Conservation (phyloP, 257 asterid genomes). For the Solanum infundibuliforme region DNA sequence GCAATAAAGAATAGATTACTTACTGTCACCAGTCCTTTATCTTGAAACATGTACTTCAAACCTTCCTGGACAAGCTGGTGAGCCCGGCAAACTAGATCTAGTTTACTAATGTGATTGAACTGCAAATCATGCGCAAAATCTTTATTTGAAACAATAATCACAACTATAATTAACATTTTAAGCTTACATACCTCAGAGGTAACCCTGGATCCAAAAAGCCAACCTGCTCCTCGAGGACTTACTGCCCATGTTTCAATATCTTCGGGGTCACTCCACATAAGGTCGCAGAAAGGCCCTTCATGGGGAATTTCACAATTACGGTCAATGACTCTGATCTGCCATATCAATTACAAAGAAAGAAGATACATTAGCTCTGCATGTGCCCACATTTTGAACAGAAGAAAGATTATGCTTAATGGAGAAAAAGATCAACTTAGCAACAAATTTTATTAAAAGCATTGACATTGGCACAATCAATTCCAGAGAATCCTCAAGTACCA, state of each 20-base stretch:
- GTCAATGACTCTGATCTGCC: conserved; percentile 86
- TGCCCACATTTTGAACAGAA: background rate
- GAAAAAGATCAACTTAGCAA: background rate
- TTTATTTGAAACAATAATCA: background rate
- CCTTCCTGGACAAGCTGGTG: conserved; percentile 99
- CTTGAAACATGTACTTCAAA: conserved; percentile 94
- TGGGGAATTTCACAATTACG: conserved; percentile 96
- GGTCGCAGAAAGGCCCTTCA: conserved; percentile 99
- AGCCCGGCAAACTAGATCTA: conserved; percentile 93
- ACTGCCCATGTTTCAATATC: conserved; percentile 99
- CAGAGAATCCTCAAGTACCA: background rate
- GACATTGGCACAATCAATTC: background rate
- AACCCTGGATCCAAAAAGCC: conserved; percentile 98
- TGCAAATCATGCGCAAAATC: conserved; percentile 19
- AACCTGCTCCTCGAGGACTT: conserved; percentile 99
- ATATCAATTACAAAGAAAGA: conserved; percentile 3
- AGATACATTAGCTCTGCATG: background rate
- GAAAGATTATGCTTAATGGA: background rate
- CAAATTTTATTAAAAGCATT: background rate
- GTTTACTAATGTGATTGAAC: conserved; percentile 96
- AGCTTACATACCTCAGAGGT: conserved; percentile 65
- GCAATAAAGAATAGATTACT: conserved; percentile 25
- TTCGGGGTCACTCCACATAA: conserved; percentile 99
- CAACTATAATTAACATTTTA: background rate
- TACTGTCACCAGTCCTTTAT: conserved; percentile 96